Evolutionary conservation across 345 rosid species (phyloP).

Genomic region (Eucalyptus paniculata): DNA sequence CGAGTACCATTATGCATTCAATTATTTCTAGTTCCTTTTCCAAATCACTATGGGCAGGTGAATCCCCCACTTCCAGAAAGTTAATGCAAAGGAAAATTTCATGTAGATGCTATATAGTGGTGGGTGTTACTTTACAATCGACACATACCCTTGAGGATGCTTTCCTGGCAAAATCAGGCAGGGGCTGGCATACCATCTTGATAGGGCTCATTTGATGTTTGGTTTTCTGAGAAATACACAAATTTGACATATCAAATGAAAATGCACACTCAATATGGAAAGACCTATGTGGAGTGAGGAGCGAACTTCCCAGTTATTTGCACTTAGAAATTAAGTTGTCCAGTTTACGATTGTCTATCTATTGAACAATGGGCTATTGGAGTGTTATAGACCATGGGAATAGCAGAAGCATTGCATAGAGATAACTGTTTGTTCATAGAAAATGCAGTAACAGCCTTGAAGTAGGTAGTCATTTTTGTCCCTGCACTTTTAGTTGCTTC

Average conservation of each 20-base stretch:
- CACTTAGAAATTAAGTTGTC: background rate
- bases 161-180: background rate
- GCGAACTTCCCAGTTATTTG: background rate
- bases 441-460: background rate
- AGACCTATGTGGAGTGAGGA: background rate
- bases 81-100: background rate
- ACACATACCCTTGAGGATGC: background rate
- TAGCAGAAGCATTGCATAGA: background rate
- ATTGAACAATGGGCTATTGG: background rate
- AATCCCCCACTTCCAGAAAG: background rate
- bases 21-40: background rate
- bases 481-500: background rate
- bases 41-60: background rate
- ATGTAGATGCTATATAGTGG: background rate
- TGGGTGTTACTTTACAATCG: background rate
- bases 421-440: background rate
- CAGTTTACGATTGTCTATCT: background rate
- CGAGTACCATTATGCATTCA: background rate
- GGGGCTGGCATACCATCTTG: background rate
- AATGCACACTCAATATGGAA: background rate
- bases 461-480: background rate
- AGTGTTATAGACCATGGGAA: background rate
- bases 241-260: background rate
- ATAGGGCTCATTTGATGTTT: background rate
- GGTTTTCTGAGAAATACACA: background rate